Percentiles rank a stretch among this genome's conserved stretches.
Conservation (phyloP, 1,284 basidiomycete species). For the Ceratobasidium theobromae region DNA sequence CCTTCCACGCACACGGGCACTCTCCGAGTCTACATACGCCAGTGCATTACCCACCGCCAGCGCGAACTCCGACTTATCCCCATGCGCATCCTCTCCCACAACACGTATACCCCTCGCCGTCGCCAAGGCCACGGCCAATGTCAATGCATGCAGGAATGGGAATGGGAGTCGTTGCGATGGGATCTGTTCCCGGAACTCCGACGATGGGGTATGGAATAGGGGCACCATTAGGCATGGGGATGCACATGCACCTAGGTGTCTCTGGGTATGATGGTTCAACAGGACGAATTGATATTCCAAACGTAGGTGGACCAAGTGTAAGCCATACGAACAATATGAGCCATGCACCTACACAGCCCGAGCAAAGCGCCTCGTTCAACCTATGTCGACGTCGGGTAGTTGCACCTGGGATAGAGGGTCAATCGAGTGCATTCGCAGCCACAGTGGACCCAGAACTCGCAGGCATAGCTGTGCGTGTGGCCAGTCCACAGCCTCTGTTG, state of each 20-base stretch:
- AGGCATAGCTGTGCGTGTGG: constrained; percentile 25
- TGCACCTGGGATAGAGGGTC: constrained; percentile 19
- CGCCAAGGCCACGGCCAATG: constrained; percentile 22
- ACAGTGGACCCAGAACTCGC: constrained; percentile 24
- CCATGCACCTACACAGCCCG: background rate
- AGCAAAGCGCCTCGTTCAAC: constrained; percentile 22
- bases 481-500: constrained; percentile 14
- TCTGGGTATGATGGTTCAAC: constrained; percentile 1
- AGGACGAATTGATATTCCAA: background rate
- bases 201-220: constrained; percentile 2
- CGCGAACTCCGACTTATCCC: constrained; percentile 19
- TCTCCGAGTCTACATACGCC: constrained; percentile 18
- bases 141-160: constrained; percentile 24
- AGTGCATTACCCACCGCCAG: background rate
- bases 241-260: background rate
- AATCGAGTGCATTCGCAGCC: constrained; percentile 13
- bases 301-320: background rate
- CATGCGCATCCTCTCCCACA: constrained; percentile 18
- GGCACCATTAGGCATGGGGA: background rate
- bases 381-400: constrained; percentile 20
- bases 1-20: constrained; percentile 18
- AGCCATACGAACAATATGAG: background rate
- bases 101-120: constrained; percentile 26
- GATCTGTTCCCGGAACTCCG: constrained; percentile 8
- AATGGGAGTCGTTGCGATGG: background rate